Base-by-base conservation (phyloP, 306 rosid species). In the Cyamopsis tetragonoloba region DNA sequence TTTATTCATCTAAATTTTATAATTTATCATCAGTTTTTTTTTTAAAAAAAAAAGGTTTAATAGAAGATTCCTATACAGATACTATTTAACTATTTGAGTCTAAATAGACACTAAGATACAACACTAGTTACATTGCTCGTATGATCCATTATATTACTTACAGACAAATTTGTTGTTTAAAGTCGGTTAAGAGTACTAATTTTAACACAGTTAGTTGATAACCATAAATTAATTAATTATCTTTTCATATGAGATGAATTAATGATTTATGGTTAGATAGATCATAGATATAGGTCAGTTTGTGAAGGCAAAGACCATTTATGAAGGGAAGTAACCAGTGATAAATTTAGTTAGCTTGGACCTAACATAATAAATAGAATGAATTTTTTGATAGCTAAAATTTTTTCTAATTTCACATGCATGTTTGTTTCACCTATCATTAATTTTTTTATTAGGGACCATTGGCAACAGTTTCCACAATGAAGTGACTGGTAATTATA, bases 341-440 rank as follows among this genome's bases (percentile, higher is more conserved):
- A 74, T 69, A 66, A 46, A 62, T 80, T 60, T 72, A 43, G 89
- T 80, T 84, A 73, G 92, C 85, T 67, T 73, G 72, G 17, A 84
- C 92, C 83, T 62, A 80, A 81, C 95, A 63, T 55, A 81, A 80
- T 82, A 85, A 85, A 85, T 85, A 78, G 80, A 58, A 58, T 76
- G 71, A 78, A 34, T 38, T 73, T 70, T 62, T 70, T 8, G 41
- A 74, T 72, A 49, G 68, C 65, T 44, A 71, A 49, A 56, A 55
- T 37, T 61, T 59, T 27, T 67, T 68, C 47, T 32, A 43, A 66
- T 71, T 70, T 78, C 72, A 59, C 70, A 46, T 61, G n/a, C n/a
- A n/a, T n/a, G n/a, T n/a, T n/a, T n/a, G 63, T 70, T 77, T 56
- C 62, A 18, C 72, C 65, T 57, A 72, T 80, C 38, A 74, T 72